Evolutionary conservation across 208 protist genomes (phyloP).

Genomic region (Acanthamoeba sp.): DNA sequence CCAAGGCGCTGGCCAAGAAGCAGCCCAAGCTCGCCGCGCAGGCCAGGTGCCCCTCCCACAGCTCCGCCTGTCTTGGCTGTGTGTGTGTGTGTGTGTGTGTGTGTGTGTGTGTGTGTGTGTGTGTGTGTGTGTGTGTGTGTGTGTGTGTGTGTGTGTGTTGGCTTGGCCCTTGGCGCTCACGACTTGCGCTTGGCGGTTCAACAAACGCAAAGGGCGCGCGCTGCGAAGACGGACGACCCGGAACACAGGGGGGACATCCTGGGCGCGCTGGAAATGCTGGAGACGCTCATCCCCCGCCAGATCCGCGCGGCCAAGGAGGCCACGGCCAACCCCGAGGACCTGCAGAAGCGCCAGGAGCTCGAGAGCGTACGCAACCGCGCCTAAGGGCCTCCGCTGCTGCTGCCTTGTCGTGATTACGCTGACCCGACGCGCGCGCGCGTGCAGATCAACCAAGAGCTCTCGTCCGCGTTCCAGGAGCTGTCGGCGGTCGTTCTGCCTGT

Average conservation of each 20-base stretch:
- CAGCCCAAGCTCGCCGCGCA: conserved; percentile 57
- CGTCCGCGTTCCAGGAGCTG: not conserved
- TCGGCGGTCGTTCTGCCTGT: not conserved
- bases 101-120: too few species aligned
- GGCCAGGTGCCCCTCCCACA: conserved; percentile 21
- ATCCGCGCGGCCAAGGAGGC: conserved; percentile 52
- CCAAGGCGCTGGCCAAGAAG: conserved; percentile 68
- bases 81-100: too few species aligned
- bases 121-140: too few species aligned
- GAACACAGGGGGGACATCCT: not conserved
- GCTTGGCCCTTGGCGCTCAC: too few species aligned
- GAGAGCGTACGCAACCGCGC: not conserved
- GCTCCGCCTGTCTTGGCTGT: not conserved
- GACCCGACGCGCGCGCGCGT: too few species aligned
- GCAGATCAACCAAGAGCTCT: conserved; percentile 19
- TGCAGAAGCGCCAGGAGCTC: conserved; percentile 17
- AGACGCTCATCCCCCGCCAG: conserved; percentile 12
- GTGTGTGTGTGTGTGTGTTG: too few species aligned
- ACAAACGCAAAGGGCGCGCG: not conserved
- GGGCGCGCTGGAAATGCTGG: conserved; percentile 35
- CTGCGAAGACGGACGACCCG: conserved; percentile 27
- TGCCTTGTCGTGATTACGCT: too few species aligned
- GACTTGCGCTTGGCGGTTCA: not conserved
- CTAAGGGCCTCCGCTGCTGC: too few species aligned
- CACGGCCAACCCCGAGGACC: not conserved